Evolutionary conservation across 1,284 basidiomycete genomes (phyloP), one percentile per base, ranked within the genome.

Genomic region (Sporisorium graminicola): DNA sequence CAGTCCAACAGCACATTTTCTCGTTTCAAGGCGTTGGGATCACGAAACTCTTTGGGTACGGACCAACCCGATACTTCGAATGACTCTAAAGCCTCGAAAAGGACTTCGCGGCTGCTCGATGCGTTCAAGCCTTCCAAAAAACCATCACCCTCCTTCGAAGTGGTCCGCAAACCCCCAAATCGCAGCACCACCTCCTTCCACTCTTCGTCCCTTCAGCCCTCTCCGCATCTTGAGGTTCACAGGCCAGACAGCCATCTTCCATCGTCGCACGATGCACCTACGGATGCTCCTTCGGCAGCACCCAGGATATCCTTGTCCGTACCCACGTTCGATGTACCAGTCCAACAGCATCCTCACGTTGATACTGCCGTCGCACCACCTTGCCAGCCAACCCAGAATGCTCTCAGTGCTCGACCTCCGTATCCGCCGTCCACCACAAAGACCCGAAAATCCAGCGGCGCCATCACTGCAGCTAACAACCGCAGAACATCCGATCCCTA

Each of bases 81-180:
- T 2, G 66, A 72, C 20, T 46, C 31, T 20, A 74, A 63, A 42
- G 33, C 63, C 2, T 44, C 54, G 1, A 57, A 53, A 42, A 50
- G 75, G 26, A 53, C 64, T 2, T 77, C 75, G 1, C 52, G 71
- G 3, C 44, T 77, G 9, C 42, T 77, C 9, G 71, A 77, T 35
- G 75, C 75, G 1, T 77, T 77, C 67, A 69, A 64, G 26, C 60
- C 75, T 0, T 57, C 71, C 29, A 68, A 59, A 18, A 76, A 76
- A 58, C 65, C 61, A 7, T 20, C 55, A 3, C 64, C 69, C 5
- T 65, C 74, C 7, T 77, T 77, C 33, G 59, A 77, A 35, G 74
- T 77, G n/a, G 59, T 77, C 35, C 69, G 74, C 53, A 77, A 77
- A 55, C 70, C 74, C 9, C 61, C 59, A 14, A 72, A 60, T 31